A percentile compares a stretch with the other conserved stretches of the same genome.
phyloP scores from a whole-genome alignment of 805 yeast genomes.

The Helenozyma rhizophorensis region DNA sequence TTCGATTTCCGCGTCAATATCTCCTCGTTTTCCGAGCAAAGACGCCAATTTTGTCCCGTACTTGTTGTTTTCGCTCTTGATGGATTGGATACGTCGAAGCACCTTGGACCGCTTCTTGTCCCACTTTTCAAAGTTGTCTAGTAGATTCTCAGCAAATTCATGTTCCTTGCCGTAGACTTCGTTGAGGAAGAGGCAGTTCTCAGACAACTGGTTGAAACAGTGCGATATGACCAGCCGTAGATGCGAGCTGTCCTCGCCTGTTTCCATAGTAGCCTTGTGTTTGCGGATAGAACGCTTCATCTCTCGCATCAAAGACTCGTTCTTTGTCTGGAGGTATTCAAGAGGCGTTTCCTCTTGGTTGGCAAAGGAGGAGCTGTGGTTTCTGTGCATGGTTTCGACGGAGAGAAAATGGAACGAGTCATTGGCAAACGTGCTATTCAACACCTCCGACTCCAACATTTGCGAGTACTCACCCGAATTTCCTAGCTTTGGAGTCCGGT shows the following conservation, averaged over 20 bases:
- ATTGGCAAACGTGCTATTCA: no score
- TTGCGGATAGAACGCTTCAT: slow-evolving; percentile 2
- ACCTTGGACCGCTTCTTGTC: slow-evolving; percentile 33
- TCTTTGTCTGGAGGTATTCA: slow-evolving; percentile 8
- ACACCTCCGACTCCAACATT: no score
- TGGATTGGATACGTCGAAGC: slow-evolving; percentile 30
- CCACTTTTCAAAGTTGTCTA: slow-evolving; percentile 35
- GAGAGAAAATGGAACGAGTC: no score
- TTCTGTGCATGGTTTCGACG: no score
- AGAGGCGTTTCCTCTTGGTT: slow-evolving; percentile 2
- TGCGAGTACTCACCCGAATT: no score
- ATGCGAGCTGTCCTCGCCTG: slow-evolving; percentile 10
- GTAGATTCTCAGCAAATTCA: slow-evolving; percentile 20
- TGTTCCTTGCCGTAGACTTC: slow-evolving; percentile 43
- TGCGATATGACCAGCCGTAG: slow-evolving; percentile 1
- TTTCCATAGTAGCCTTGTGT: slow-evolving; percentile 5
- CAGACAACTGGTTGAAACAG: slow-evolving; percentile 26
- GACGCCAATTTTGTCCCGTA: slow-evolving; percentile 39
- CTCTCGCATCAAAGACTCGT: slow-evolving; percentile 3
- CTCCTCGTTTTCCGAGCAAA: slow-evolving; percentile 28
- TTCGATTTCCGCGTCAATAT: slow-evolving; percentile 35
- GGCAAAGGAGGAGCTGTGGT: no score
- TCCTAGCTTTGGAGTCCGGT: no score
- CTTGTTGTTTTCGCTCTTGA: slow-evolving; percentile 36
- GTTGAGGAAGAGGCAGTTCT: slow-evolving; percentile 39